Base-by-base conservation (phyloP, 305 asterid species). In the Striga hermonthica region DNA sequence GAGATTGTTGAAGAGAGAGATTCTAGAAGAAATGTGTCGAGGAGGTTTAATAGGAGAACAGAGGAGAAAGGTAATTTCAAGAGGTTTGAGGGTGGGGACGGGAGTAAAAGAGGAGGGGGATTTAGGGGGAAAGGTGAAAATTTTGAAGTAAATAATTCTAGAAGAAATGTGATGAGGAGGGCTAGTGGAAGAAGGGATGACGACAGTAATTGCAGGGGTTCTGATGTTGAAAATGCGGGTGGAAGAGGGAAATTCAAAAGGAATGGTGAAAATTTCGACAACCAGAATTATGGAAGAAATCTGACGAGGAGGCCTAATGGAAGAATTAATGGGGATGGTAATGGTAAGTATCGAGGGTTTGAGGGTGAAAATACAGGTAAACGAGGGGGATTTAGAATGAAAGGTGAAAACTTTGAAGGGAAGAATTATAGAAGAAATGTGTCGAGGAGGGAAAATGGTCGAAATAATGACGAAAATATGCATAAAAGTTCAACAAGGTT, bases 1-100 rank as follows among this genome's bases (percentile, higher is more conserved):
- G 67, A 13, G 53, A 62, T 35, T 43, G 76, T 37, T 71, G 79
- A 67, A 15, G 75, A 60, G 68, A 64, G 63, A 52, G 59, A 66
- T 60, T 16, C 55, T 56, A 70, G 70, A 65, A 72, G 71, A 70
- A 31, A 57, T 16, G 45, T 4, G 38, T 64, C 11, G 8, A 39
- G 58, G 64, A 62, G 62, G 57, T 31, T 38, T 7, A 22, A 54
- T 9, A 58, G 76, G 54, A 61, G 76, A 50, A 48, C 60, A 14
- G 40, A 22, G 35, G 50, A 45, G 50, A 45, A 11, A 16, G n/a
- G 22, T 52, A 52, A 1, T 9, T 9, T 8, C n/a, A 14, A 53
- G 36, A n/a, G 49, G 3, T 43, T 43, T 43, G 44, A 39, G 44
- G 44, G 44, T 8, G 44, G 9, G 9, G 9, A 39, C 9, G 3